phyloP scores from a whole-genome alignment of 1,284 basidiomycete species.

The Boletus subluridellus region DNA sequence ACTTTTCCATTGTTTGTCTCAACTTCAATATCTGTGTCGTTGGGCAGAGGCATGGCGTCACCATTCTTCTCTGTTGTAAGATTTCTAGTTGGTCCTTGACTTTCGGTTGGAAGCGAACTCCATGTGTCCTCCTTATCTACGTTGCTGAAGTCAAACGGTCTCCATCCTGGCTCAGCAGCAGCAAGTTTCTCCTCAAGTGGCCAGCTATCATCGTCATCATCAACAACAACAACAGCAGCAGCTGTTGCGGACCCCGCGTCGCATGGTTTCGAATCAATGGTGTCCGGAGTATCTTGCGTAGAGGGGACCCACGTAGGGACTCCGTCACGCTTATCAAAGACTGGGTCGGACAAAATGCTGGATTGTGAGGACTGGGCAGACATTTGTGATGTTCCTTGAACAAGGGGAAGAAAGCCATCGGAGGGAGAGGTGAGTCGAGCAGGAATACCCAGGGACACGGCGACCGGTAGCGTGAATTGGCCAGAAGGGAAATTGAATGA shows the following conservation, averaged over 20 bases:
- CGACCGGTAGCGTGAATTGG: constrained; percentile 42
- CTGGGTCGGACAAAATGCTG: constrained; percentile 45
- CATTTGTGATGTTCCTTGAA: constrained; percentile 32
- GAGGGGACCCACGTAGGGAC: constrained; percentile 52
- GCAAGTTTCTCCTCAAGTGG: constrained; percentile 61
- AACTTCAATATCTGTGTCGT: constrained; percentile 5
- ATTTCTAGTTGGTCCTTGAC: constrained; percentile 37
- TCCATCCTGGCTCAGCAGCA: constrained; percentile 52
- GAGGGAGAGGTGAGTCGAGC: constrained; percentile 34
- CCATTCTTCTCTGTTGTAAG: constrained; percentile 18
- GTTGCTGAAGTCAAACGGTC: constrained; percentile 42
- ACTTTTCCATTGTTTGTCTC: constrained; percentile 14
- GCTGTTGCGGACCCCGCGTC: constrained; percentile 27
- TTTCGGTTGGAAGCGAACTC: constrained; percentile 62
- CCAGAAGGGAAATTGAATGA: constrained; percentile 34
- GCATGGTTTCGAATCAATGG: constrained; percentile 37
- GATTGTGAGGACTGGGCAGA: constrained; percentile 54
- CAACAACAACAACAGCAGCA: constrained; percentile 54
- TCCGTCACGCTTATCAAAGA: constrained; percentile 49
- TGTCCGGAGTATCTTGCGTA: constrained; percentile 59
- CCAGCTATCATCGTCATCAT: constrained; percentile 63
- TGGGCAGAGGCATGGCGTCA: constrained; percentile 13
- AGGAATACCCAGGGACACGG: constrained; percentile 46
- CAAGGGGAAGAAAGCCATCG: constrained; percentile 18
- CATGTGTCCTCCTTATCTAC: constrained; percentile 62